Evolutionary conservation across 139 green algal genomes (phyloP), one percentile per base, ranked within the genome.

Genomic region (Chlamydomonas sp.): DNA sequence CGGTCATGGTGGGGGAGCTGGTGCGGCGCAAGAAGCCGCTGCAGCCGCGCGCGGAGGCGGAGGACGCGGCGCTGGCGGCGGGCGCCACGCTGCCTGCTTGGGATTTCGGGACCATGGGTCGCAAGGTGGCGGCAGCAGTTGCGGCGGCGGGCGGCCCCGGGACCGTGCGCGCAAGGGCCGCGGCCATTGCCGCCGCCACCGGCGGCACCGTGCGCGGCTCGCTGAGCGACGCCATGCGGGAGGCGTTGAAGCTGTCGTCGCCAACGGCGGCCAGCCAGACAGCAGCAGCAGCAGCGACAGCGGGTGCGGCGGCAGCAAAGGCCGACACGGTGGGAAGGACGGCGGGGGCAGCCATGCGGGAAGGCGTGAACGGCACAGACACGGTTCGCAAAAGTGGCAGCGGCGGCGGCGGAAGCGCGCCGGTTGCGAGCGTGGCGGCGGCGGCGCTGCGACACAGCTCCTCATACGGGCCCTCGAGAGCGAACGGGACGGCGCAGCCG

Each of bases 51-150:
- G 79, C 82, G 66, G 71, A 79, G 4, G 71, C 62, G 12, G 82
- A 86, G 10, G 82, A 86, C 1, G n/a, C 71, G 59, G 62, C 79
- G 17, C 20, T 77, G 1, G n/a, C 12, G 18, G 82, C 20, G 2
- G 76, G 68, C 49, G 89, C 81, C 69, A 93, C 92, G 4, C 57
- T 93, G 79, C 92, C 92, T 2, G 71, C 83, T 0, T 94, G 92
- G 92, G 92, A 94, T 77, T 94, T 94, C 78, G 92, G 92, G 60
- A 92, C 87, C 14, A 76, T 77, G 49, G 83, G 88, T 15, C 72
- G 73, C 62, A 88, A 88, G 60, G 12, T 15, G 7, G 82, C 71
- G 4, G 61, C 61, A 61, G 82, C 71, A 10, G 71, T 10, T 18
- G 71, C 71, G 2, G 72, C n/a, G 15, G 71, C 71, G 0, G 82